Conservation (phyloP, 108 stramenopile genomes). For the Cylindrotheca fusiformis region DNA sequence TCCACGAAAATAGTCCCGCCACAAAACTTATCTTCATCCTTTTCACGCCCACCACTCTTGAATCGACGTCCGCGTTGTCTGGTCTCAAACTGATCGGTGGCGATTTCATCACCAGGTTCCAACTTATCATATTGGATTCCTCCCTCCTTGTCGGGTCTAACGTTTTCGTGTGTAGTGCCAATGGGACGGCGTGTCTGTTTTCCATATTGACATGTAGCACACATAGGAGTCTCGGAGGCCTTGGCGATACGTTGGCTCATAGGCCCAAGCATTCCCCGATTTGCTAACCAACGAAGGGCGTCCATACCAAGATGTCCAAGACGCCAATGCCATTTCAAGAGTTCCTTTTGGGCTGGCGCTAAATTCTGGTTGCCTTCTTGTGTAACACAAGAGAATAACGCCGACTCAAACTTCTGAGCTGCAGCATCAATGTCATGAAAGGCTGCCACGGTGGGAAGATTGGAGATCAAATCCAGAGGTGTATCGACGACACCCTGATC, state of each 20-base stretch:
- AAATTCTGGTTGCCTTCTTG: slow-evolving; percentile 39
- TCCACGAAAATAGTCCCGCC: slow-evolving; percentile 46
- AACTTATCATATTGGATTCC: neutral
- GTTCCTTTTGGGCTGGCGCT: slow-evolving; percentile 29
- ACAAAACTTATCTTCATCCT: neutral
- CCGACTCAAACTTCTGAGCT: neutral
- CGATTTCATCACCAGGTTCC: slow-evolving; percentile 32
- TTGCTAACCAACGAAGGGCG: neutral
- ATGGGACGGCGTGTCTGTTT: slow-evolving; percentile 7
- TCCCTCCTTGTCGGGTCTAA: neutral
- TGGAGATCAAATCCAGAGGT: slow-evolving; percentile 1
- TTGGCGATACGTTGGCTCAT: neutral
- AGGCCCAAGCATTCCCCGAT: neutral
- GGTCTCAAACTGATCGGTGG: slow-evolving; percentile 39
- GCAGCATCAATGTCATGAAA: neutral
- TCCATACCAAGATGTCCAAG: slow-evolving; percentile 27
- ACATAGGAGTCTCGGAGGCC: slow-evolving; percentile 6
- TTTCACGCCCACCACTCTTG: slow-evolving; percentile 29
- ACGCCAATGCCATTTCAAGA: slow-evolving; percentile 31
- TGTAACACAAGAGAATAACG: neutral
- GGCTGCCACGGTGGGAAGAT: neutral
- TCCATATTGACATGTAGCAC: slow-evolving; percentile 27
- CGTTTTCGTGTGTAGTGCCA: neutral
- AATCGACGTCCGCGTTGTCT: slow-evolving; percentile 29
- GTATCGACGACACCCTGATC: neutral